phyloP scores from a whole-genome alignment of 2,329 filamentous ascomycete species.

The Scopulariopsis brevicaulis region DNA sequence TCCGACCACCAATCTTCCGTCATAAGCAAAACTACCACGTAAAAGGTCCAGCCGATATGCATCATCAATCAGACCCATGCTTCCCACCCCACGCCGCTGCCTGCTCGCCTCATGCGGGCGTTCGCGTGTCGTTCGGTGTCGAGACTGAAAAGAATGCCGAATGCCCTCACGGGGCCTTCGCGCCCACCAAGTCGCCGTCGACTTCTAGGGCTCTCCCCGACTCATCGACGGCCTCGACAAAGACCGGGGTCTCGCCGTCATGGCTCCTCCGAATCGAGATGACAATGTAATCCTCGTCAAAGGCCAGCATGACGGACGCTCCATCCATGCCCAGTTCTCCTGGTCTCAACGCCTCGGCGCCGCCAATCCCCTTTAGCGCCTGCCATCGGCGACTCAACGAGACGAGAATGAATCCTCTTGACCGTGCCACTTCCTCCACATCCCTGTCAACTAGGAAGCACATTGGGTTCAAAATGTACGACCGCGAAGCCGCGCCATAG shows the following conservation, averaged over 20 bases:
- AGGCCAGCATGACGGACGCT: background rate
- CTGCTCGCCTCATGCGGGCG: background rate
- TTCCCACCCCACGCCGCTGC: background rate
- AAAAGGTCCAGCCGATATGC: background rate
- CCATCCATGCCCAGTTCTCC: background rate
- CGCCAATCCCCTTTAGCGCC: background rate
- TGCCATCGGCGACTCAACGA: background rate
- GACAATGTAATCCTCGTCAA: background rate
- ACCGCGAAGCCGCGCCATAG: background rate
- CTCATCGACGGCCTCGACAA: background rate
- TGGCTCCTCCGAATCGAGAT: background rate
- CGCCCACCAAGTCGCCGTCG: background rate
- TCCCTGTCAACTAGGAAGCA: slow-evolving; percentile 1
- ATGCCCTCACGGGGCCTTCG: background rate
- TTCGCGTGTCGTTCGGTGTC: background rate
- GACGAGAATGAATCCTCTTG: background rate
- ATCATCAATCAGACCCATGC: background rate
- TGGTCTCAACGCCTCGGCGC: background rate
- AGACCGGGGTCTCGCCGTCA: background rate
- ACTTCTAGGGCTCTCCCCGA: background rate
- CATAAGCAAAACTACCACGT: background rate
- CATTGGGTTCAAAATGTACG: background rate
- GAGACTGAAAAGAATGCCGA: background rate
- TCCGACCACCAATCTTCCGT: no score
- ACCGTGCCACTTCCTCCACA: background rate